Percentiles rank a stretch among this genome's conserved stretches.
Evolutionary conservation across 106 monocot species (phyloP).

Genomic region (Dioscorea alata): DNA sequence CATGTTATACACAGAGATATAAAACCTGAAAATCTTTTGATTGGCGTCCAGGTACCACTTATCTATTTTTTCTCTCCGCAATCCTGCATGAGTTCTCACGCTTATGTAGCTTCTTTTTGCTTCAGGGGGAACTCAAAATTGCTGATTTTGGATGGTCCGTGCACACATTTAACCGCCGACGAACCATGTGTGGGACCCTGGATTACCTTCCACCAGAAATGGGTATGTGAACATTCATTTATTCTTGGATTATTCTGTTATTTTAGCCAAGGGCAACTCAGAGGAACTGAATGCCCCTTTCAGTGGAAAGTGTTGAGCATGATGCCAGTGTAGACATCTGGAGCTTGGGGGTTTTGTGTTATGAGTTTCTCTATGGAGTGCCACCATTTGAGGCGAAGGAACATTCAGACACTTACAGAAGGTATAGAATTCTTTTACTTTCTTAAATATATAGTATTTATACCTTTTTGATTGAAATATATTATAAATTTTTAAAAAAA

Average conservation of each 20-base stretch:
- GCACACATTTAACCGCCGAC: conserved; percentile 84
- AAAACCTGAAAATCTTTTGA: conserved; percentile 93
- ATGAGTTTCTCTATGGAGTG: conserved; percentile 92
- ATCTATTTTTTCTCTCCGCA: neutral
- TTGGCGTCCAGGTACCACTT: conserved; percentile 67
- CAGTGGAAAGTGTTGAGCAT: conserved; percentile 94
- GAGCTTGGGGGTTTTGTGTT: conserved; percentile 95
- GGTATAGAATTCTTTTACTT: conserved; percentile 26
- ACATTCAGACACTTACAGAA: conserved; percentile 92
- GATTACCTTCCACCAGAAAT: conserved; percentile 99
- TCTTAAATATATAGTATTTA: too few species aligned
- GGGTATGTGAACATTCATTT: conserved; percentile 40
- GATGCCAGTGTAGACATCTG: conserved; percentile 95
- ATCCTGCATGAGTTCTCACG: neutral
- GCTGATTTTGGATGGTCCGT: conserved; percentile 99
- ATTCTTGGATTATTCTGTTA: too few species aligned
- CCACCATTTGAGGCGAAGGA: conserved; percentile 99
- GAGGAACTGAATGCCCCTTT: neutral
- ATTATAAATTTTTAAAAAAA: too few species aligned
- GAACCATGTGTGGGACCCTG: conserved; percentile 95
- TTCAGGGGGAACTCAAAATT: conserved; percentile 90
- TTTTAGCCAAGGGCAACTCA: too few species aligned
- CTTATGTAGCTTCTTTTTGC: conserved; percentile 1
- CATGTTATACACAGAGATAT: conserved; percentile 99
- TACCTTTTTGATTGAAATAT: too few species aligned